phyloP scores from a whole-genome alignment of 768 basidiomycete genomes.

The Leccinellum rugosiceps region DNA sequence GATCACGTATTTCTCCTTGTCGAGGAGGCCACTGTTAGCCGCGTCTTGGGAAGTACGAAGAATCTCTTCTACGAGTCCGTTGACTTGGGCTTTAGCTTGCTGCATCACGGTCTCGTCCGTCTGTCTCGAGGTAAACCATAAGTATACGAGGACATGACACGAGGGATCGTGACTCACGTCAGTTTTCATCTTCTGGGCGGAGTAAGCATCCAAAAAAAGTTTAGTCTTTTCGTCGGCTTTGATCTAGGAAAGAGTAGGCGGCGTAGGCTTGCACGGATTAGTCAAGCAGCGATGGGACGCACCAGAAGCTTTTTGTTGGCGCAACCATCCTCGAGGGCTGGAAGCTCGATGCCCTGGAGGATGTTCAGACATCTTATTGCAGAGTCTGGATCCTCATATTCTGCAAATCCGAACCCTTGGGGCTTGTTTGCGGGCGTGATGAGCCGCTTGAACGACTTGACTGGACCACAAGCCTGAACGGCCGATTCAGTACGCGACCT shows the following conservation, averaged over 20 bases:
- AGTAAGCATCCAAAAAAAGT: slow-evolving; percentile 82
- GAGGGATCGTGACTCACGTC: slow-evolving; percentile 54
- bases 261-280: slow-evolving; percentile 38
- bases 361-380: slow-evolving; percentile 74
- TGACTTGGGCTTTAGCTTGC: slow-evolving; percentile 62
- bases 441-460: slow-evolving; percentile 89
- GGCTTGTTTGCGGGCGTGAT: slow-evolving; percentile 92
- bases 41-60: slow-evolving; percentile 71
- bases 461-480: slow-evolving; percentile 79
- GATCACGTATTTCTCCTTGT: slow-evolving; percentile 86
- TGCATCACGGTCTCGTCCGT: slow-evolving; percentile 64
- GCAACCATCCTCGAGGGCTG: slow-evolving; percentile 57
- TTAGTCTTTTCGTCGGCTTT: slow-evolving; percentile 97
- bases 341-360: slow-evolving; percentile 61
- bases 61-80: slow-evolving; percentile 66
- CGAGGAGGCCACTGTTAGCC: slow-evolving; percentile 67
- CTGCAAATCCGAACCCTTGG: slow-evolving; percentile 96
- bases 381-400: slow-evolving; percentile 90
- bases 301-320: slow-evolving; percentile 67
- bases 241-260: slow-evolving; percentile 48
- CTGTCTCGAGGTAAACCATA: slow-evolving; percentile 36
- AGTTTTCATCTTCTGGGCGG: slow-evolving; percentile 71
- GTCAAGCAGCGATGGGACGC: slow-evolving; percentile 35
- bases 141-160: background rate
- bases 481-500: background rate